A percentile compares a stretch with the other conserved stretches of the same genome.
These are phyloP conservation scores for Forsythia suspensa DNA, from an alignment of 257 asterid genomes.

Conservation along the genomic window DNA sequence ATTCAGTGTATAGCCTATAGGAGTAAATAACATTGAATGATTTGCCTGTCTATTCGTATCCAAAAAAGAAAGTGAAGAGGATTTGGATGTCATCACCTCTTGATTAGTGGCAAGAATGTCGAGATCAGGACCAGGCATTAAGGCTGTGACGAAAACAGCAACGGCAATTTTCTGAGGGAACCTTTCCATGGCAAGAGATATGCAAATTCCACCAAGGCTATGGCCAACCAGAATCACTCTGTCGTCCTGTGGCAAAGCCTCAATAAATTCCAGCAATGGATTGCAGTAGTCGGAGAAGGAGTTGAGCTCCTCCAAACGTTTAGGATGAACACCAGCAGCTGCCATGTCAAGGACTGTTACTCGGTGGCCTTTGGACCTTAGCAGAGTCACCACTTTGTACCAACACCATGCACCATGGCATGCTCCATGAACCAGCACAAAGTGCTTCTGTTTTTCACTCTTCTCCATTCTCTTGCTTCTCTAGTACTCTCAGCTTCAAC, in stretches of 20 bases:
- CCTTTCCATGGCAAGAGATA: constrained; percentile 44
- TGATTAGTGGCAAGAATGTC: not conserved
- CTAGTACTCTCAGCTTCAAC: not conserved
- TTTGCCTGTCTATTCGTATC: too few species aligned
- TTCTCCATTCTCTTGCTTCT: constrained; percentile 22
- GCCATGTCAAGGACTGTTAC: constrained; percentile 57
- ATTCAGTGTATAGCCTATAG: not conserved
- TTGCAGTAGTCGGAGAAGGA: constrained; percentile 33
- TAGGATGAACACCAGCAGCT: constrained; percentile 36
- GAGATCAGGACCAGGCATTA: constrained; percentile 39
- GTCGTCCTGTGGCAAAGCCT: constrained; percentile 28
- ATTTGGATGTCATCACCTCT: constrained; percentile 25
- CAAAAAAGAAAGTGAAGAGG: not conserved
- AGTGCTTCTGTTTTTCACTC: constrained; percentile 29
- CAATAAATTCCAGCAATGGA: constrained; percentile 41
- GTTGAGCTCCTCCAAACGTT: constrained; percentile 24
- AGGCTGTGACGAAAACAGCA: constrained; percentile 41
- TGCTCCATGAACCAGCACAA: constrained; percentile 51
- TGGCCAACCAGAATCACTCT: constrained; percentile 46
- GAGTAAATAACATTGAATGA: not conserved
- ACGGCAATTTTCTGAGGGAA: constrained; percentile 31
- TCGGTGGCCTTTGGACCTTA: constrained; percentile 36
- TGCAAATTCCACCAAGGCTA: constrained; percentile 41
- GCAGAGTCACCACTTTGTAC: constrained; percentile 41
- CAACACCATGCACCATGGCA: constrained; percentile 63